These are phyloP conservation scores for Austroboletus festivus DNA, from an alignment of 768 basidiomycete species.

Conservation along the genomic window DNA sequence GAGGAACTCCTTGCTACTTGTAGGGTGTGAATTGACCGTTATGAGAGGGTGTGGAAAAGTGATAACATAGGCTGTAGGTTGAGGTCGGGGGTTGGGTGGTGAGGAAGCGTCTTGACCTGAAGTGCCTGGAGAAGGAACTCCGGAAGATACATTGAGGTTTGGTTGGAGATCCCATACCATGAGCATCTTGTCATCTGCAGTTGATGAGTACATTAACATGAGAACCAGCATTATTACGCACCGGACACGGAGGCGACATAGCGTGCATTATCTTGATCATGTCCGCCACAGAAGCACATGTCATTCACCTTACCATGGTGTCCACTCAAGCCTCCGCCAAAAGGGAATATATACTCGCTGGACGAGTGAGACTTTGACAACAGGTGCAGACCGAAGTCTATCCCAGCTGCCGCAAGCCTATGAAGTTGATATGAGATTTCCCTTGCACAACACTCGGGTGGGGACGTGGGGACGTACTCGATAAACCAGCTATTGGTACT, in stretches of 20 bases:
- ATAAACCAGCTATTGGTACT: conserved; percentile 63
- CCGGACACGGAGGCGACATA: conserved; percentile 84
- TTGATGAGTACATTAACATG: conserved; percentile 1
- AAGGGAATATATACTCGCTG: conserved; percentile 57
- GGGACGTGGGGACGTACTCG: conserved; percentile 49
- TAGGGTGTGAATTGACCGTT: conserved; percentile 66
- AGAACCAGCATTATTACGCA: conserved; percentile 23
- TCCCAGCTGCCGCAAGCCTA: conserved; percentile 66
- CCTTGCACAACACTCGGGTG: neutral
- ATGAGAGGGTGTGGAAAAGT: conserved; percentile 70
- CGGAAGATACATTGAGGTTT: conserved; percentile 41
- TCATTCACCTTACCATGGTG: conserved; percentile 78
- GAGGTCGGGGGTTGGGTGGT: conserved; percentile 41
- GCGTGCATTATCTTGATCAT: conserved; percentile 59
- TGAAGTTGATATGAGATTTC: conserved; percentile 7
- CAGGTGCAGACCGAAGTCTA: conserved; percentile 68
- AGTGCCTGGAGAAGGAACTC: conserved; percentile 30
- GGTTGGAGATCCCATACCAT: conserved; percentile 88
- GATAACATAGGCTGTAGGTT: conserved; percentile 77
- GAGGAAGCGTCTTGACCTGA: conserved; percentile 31
- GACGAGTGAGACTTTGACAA: conserved; percentile 53
- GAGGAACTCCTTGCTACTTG: conserved; percentile 74
- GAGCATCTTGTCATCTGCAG: conserved; percentile 73
- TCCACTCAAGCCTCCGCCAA: conserved; percentile 78
- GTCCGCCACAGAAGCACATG: conserved; percentile 78